Base-by-base conservation (phyloP, 2,329 filamentous ascomycete species). In the Fusarium protoensiforme region DNA sequence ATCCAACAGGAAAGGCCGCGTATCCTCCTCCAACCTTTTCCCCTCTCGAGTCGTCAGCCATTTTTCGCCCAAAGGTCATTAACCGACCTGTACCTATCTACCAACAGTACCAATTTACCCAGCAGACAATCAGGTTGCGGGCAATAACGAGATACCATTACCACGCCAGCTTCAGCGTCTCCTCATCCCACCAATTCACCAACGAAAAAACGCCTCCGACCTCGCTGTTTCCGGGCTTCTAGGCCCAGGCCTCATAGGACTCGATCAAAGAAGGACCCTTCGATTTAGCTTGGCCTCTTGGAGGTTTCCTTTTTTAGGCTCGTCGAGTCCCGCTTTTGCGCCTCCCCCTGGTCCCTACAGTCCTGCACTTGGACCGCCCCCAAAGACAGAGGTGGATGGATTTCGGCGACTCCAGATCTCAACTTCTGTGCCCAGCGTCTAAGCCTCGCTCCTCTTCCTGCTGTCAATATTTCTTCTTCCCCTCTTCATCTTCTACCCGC, bases 321-420 rank as follows among this genome's bases (percentile, higher is more conserved):
- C 46, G 33, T 43, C 48, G 22, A 51, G 68, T 61, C 73, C 67
- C 67, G 61, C 67, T 69, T 71, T 71, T 75, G 16, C 64, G 61
- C 72, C 74, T 60, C 67, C 69, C 64, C 72, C 74, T 71, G 73
- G 67, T 67, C 65, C 43, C 22, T 46, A 46, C 22, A 27, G 41
- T 16, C 14, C 24, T 46, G 65, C 35, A 27, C 48, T 48, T 56
- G 56, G 27, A 60, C 53, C 57, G 36, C 65, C 54, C 67, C 67
- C 60, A 41, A 70, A 69, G 65, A 53, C 58, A 62, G 58, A 53
- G 71, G 38, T 67, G 62, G 29, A 68, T 61, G 57, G 56, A 53
- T 53, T 64, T 74, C 68, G 71, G 71, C 71, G 71, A 69, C 65
- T 67, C 71, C 71, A 75, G 72, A 60, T 60, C 53, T 66, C 59